Evolutionary conservation across 1,139 yeast genomes (phyloP).

Genomic region (Groenewaldozyma auringiensis): DNA sequence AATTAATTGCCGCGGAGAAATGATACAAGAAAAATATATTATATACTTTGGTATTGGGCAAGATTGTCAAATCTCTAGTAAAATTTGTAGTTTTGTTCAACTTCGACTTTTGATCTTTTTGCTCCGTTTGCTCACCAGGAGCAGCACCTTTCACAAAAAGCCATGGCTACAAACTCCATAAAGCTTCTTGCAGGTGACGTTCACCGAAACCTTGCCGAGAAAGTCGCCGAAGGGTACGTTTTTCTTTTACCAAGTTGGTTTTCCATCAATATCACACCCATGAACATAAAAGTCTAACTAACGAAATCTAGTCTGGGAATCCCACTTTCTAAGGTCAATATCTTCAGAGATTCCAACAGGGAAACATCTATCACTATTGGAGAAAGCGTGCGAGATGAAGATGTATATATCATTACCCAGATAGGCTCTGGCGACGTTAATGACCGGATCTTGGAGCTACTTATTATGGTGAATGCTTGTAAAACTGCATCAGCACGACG

Average conservation of each 20-base stretch:
- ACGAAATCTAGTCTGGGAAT: conserved; percentile 31
- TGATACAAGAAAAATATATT: no score
- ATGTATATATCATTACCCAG: conserved; percentile 77
- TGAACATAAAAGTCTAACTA: background rate
- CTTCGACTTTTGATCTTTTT: no score
- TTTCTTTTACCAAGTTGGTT: background rate
- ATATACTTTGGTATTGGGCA: no score
- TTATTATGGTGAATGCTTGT: conserved; percentile 92
- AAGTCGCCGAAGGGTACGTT: conserved; percentile 51
- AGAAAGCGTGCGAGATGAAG: conserved; percentile 95
- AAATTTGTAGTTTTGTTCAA: no score
- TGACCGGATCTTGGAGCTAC: conserved; percentile 77
- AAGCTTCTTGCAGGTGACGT: conserved; percentile 84
- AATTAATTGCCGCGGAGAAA: no score
- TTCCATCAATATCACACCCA: no score
- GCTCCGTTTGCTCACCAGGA: no score
- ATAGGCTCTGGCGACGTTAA: conserved; percentile 88
- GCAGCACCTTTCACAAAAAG: no score
- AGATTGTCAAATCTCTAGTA: no score
- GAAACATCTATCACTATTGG: conserved; percentile 92
- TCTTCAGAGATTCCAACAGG: conserved; percentile 46
- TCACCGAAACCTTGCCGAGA: conserved; percentile 80
- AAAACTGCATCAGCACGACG: conserved; percentile 92
- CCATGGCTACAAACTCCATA: conserved; percentile 58
- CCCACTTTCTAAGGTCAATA: conserved; percentile 36